phyloP scores from a whole-genome alignment of 805 yeast species.

The Wickerhamomyces pijperi region DNA sequence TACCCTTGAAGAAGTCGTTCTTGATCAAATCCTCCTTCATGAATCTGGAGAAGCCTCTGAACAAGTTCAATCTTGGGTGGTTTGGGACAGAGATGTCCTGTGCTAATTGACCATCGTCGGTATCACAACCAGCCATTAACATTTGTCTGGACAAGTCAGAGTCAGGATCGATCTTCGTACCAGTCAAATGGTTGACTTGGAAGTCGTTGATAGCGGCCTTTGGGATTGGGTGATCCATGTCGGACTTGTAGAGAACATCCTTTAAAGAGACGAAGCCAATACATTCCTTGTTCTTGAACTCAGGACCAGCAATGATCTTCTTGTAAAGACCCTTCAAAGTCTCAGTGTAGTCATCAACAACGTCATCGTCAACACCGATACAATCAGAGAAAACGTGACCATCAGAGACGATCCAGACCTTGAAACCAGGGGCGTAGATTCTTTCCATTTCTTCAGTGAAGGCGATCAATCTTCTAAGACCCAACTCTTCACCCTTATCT shows the following conservation, averaged over 20 bases:
- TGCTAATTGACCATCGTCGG: conserved; percentile 53
- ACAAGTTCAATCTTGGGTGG: conserved; percentile 42
- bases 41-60: conserved; percentile 47
- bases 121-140: conserved; percentile 33
- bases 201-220: conserved; percentile 18
- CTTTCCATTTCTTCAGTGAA: conserved; percentile 21
- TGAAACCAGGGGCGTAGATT: conserved; percentile 44
- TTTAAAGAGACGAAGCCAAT: conserved; percentile 32
- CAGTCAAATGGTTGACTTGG: conserved; percentile 25
- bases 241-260: conserved; percentile 26
- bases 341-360: conserved; percentile 36
- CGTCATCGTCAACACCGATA: conserved; percentile 47
- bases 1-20: conserved; percentile 25
- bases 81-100: conserved; percentile 44
- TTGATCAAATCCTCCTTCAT: conserved; percentile 46
- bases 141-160: conserved; percentile 30
- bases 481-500: conserved; percentile 42
- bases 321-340: conserved; percentile 32
- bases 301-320: conserved; percentile 18
- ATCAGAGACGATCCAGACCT: conserved; percentile 47
- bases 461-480: conserved; percentile 26
- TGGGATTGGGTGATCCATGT: conserved; percentile 17
- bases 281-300: conserved; percentile 18
- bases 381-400: conserved; percentile 60
- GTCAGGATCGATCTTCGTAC: conserved; percentile 24